Base-by-base conservation (phyloP, 345 rosid genomes). In the Populus pruinosa region DNA sequence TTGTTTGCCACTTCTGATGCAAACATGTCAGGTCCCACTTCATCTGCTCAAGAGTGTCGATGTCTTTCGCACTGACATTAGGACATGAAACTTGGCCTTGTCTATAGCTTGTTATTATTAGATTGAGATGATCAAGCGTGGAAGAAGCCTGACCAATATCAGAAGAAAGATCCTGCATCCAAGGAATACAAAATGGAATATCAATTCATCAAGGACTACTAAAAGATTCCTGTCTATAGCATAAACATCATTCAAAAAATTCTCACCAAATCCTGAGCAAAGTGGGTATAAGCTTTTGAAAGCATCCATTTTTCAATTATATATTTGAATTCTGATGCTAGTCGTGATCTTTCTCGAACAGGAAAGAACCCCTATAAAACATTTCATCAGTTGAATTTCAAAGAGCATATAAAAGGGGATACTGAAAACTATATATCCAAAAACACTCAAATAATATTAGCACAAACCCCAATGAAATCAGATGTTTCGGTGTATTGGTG, bases 401-500 rank as follows among this genome's bases (percentile, higher is more conserved):
- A 31, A 36, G 36, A 71, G 29, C 18, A 8, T 20, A 17, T 14
- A 75, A 25, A 8, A 7, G 41, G 56, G 35, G 49, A 25, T 53
- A 6, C 16, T 38, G 11, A 62, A 43, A 71, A 76, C 50, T 18
- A 53, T 13, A 53, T 5, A n/a, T 38, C 53, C 12, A 72, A 56
- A 18, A 33, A 29, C 4, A 71, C 62, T 27, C 12, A 69, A 64
- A 70, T 18, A 55, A 33, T 47, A 25, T 8, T 9, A 41, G 53
- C 72, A 85, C 98, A 27, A 82, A 93, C 98, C 90, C 98, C 98
- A 81, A 94, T 86, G 77, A 94, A 93, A 81, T 94, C 98, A 74
- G 98, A 94, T 76, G 98, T 91, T 82, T 94, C 98, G 13, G 98
- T 86, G 79, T 91, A 93, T 73, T 93, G 98, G 78, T 94, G 99